These are phyloP conservation scores for Coemansia sp. DNA, from an alignment of 192 early-diverging fungal genomes.

Conservation along the genomic window DNA sequence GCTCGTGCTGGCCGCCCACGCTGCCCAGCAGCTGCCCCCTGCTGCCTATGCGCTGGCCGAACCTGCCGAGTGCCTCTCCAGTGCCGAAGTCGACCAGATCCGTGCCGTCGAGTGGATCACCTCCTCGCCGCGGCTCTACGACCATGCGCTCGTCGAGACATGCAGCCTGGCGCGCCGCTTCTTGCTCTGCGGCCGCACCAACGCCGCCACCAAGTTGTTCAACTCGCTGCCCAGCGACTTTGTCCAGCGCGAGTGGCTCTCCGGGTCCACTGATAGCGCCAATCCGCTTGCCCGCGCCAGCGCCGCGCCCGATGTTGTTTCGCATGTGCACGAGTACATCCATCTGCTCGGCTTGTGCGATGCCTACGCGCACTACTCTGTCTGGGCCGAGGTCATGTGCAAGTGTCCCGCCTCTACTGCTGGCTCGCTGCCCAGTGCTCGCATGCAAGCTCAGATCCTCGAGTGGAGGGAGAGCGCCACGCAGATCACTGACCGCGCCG, in stretches of 20 bases:
- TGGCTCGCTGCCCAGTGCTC: neutral
- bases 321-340: slow-evolving; percentile 52
- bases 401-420: slow-evolving; percentile 22
- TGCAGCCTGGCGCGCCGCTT: slow-evolving; percentile 60
- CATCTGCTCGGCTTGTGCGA: slow-evolving; percentile 53
- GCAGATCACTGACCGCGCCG: slow-evolving; percentile 20
- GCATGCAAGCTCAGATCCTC: slow-evolving; percentile 32
- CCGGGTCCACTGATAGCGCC: neutral
- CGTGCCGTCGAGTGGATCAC: slow-evolving; percentile 66
- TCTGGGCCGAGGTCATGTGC: slow-evolving; percentile 48
- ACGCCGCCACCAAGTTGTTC: slow-evolving; percentile 51
- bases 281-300: neutral
- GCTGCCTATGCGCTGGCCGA: slow-evolving; percentile 20
- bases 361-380: slow-evolving; percentile 39
- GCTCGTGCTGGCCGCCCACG: slow-evolving; percentile 15
- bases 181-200: slow-evolving; percentile 57
- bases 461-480: slow-evolving; percentile 37
- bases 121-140: slow-evolving; percentile 46
- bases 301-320: neutral
- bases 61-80: slow-evolving; percentile 24
- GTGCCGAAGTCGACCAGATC: slow-evolving; percentile 45
- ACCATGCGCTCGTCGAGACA: slow-evolving; percentile 47
- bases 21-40: neutral
- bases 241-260: slow-evolving; percentile 50
- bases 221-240: slow-evolving; percentile 54